Percentiles rank a stretch among this genome's conserved stretches.
Evolutionary conservation across 176 grass and related monocot genomes (phyloP).

Genomic region (Oryza longistaminata): DNA sequence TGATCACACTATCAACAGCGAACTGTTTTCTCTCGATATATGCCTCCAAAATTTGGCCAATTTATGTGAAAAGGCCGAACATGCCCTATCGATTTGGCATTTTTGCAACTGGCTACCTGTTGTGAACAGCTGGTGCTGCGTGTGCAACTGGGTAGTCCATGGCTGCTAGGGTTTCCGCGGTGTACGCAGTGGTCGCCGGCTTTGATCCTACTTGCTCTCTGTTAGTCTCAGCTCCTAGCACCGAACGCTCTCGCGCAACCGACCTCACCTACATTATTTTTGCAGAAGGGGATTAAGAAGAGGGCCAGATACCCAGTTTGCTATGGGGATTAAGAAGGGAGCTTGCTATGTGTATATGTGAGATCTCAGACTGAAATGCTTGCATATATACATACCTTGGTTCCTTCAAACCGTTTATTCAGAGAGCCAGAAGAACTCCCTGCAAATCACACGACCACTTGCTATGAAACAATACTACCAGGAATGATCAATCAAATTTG

Average conservation of each 20-base stretch:
- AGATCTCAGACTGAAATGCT: constrained; percentile 6
- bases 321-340: not conserved
- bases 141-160: constrained; percentile 57
- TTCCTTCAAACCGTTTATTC: not conserved
- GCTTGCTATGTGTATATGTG: not conserved
- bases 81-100: not conserved
- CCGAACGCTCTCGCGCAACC: not conserved
- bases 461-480: constrained; percentile 5
- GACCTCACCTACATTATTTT: constrained; percentile 32
- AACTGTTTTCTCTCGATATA: not conserved
- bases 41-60: constrained; percentile 1
- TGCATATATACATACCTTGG: constrained; percentile 25
- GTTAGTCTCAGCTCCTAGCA: constrained; percentile 27
- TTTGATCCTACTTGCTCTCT: constrained; percentile 35
- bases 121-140: constrained; percentile 49
- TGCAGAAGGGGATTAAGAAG: not conserved
- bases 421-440: constrained; percentile 32
- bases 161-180: constrained; percentile 42
- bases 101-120: constrained; percentile 37
- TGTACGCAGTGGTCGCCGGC: not conserved
- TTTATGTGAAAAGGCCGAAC: not conserved
- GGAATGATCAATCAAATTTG: not conserved
- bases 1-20: not conserved
- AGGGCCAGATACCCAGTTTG: no score
- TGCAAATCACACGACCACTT: constrained; percentile 39